Evolutionary conservation across 1,284 basidiomycete genomes (phyloP).

Genomic region (Lignosus rhinocerotis): DNA sequence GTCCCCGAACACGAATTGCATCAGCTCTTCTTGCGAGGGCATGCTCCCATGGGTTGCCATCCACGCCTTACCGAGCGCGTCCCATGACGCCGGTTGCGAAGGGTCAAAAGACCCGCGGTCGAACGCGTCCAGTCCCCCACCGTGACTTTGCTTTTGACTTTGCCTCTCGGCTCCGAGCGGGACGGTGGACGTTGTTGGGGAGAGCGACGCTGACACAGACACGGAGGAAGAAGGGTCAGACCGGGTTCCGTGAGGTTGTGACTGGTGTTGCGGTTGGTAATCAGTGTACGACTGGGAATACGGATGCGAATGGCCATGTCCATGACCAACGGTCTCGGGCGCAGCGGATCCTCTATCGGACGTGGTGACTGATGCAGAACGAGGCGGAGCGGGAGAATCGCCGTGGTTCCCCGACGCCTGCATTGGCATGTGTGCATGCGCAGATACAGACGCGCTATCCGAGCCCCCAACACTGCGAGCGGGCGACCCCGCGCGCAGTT

Average conservation of each 20-base stretch:
- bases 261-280: background rate
- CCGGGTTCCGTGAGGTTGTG: background rate
- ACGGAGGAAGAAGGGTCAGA: background rate
- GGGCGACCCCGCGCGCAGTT: constrained; percentile 54
- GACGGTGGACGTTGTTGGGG: constrained; percentile 18
- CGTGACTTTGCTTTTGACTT: constrained; percentile 2
- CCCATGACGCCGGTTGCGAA: constrained; percentile 69
- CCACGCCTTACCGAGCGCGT: constrained; percentile 74
- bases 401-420: background rate
- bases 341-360: constrained; percentile 15
- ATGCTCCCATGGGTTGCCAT: constrained; percentile 59
- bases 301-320: background rate
- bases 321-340: constrained; percentile 4
- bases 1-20: constrained; percentile 62
- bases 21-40: constrained; percentile 71
- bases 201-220: constrained; percentile 1
- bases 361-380: constrained; percentile 12
- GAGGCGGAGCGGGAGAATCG: constrained; percentile 21
- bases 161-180: constrained; percentile 14
- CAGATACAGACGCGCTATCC: constrained; percentile 16
- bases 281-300: background rate
- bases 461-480: constrained; percentile 24
- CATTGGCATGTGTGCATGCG: background rate
- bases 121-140: constrained; percentile 57
- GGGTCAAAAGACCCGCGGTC: constrained; percentile 70